phyloP scores from a whole-genome alignment of 169 alveolate species.

The Theileria luwenshuni region DNA sequence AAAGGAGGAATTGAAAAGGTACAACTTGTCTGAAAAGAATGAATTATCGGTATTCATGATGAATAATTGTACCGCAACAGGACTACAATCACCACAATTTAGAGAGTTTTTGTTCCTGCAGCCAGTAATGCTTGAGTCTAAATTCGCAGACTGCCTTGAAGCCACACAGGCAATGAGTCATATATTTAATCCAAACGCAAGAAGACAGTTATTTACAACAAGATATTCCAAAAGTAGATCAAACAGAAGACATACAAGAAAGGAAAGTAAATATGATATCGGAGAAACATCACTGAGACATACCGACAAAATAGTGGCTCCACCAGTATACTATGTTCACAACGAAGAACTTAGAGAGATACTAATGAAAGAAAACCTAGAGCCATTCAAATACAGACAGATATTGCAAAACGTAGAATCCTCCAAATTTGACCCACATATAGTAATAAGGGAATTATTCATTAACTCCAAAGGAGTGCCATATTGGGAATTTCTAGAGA shows the following conservation, averaged over 20 bases:
- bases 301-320: not conserved
- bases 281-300: not conserved
- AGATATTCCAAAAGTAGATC: no score
- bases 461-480: conserved; percentile 30
- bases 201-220: not conserved
- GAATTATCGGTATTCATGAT: conserved; percentile 28
- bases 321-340: conserved; percentile 32
- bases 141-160: not conserved
- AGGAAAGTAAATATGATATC: not conserved
- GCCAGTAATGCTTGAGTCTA: conserved; percentile 28
- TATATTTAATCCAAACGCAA: not conserved
- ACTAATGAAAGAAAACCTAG: conserved; percentile 29
- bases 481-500: conserved; percentile 33
- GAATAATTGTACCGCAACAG: conserved; percentile 31
- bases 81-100: conserved; percentile 48
- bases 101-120: conserved; percentile 42
- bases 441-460: conserved; percentile 32
- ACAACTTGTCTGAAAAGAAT: conserved; percentile 3
- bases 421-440: conserved; percentile 30
- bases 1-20: not conserved
- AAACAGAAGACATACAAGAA: not conserved
- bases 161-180: not conserved
- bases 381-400: conserved; percentile 4
- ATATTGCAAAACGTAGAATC: conserved; percentile 29
- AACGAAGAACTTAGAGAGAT: conserved; percentile 47